A percentile compares a stretch with the other conserved stretches of the same genome.
Evolutionary conservation across 306 rosid genomes (phyloP).

Genomic region (Cicer arietinum): DNA sequence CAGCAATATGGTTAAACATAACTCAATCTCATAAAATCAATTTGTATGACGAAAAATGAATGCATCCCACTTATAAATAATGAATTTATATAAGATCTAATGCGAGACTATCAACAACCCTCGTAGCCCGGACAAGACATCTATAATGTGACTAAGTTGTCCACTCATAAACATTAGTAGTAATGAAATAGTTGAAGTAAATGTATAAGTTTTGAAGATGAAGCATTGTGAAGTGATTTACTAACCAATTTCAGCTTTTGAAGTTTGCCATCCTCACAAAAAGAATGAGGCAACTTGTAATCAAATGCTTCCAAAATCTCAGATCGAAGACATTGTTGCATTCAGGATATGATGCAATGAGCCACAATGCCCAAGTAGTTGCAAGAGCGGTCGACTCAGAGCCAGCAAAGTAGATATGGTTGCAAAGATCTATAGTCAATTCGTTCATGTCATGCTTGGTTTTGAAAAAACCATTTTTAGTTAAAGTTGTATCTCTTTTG

Average conservation of each 20-base stretch:
- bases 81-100: no score
- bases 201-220: no score
- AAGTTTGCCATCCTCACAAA: constrained; percentile 35
- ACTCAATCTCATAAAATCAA: no score
- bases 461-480: not conserved
- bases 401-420: constrained; percentile 52
- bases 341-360: constrained; percentile 34
- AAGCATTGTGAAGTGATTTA: not conserved
- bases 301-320: constrained; percentile 40
- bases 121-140: no score
- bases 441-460: not conserved
- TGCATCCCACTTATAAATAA: no score
- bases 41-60: no score
- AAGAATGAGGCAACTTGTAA: not conserved
- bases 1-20: no score
- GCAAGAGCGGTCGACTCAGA: constrained; percentile 43
- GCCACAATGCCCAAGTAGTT: constrained; percentile 42
- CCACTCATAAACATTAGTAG: no score
- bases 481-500: not conserved
- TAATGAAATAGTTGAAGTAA: no score
- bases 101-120: no score
- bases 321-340: constrained; percentile 45
- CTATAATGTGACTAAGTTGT: no score
- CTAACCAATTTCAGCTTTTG: constrained; percentile 42
- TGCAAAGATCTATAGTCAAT: constrained; percentile 43